Evolutionary conservation across 2,329 filamentous ascomycete species (phyloP).

Genomic region (Arthrobotrys musiformis): DNA sequence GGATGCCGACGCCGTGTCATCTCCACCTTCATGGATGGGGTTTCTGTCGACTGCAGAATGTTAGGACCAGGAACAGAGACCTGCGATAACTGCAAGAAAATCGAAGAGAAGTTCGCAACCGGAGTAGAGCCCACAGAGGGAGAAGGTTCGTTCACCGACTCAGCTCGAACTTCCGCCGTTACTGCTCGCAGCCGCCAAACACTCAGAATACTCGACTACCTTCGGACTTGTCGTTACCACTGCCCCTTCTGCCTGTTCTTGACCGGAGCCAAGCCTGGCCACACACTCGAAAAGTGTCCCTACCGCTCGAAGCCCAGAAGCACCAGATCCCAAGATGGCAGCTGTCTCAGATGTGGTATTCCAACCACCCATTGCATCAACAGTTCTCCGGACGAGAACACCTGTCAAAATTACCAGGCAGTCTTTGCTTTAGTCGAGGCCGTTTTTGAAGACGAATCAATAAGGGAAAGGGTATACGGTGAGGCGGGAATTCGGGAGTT

Average conservation of each 20-base stretch:
- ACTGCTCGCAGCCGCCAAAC: neutral
- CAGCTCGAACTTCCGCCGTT: neutral
- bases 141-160: neutral
- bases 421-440: neutral
- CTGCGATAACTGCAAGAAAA: neutral
- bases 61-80: neutral
- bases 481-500: neutral
- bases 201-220: neutral
- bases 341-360: neutral
- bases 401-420: neutral
- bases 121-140: neutral
- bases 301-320: neutral
- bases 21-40: neutral
- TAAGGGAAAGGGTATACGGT: neutral
- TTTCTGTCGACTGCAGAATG: neutral
- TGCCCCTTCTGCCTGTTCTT: neutral
- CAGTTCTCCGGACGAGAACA: neutral
- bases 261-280: neutral
- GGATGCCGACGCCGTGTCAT: neutral
- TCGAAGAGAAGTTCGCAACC: neutral
- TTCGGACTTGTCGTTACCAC: neutral
- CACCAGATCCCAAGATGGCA: too few relatives aligned
- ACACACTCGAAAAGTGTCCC: neutral
- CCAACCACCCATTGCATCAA: neutral
- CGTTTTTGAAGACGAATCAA: neutral